Evolutionary conservation across 1,284 basidiomycete genomes (phyloP).

Genomic region (Puccinia coronata): DNA sequence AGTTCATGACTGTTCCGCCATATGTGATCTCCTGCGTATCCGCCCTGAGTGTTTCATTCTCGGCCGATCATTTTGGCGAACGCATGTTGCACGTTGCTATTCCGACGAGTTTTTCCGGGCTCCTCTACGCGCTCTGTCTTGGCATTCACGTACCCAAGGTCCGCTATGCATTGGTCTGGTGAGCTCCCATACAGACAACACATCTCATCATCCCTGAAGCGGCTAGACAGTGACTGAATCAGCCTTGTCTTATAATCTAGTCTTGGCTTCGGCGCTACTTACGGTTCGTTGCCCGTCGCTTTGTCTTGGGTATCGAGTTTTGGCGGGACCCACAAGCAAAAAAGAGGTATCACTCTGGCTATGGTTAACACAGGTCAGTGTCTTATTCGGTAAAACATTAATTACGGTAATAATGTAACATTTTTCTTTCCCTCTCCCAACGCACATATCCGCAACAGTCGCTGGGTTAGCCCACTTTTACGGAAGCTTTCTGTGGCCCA

Average conservation of each 20-base stretch:
- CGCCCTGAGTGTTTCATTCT: conserved; percentile 58
- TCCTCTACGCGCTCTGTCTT: conserved; percentile 27
- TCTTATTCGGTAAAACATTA: conserved; percentile 52
- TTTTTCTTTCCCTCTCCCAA: not conserved
- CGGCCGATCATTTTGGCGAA: conserved; percentile 33
- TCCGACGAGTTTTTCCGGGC: conserved; percentile 19
- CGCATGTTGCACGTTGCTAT: conserved; percentile 16
- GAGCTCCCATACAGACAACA: not conserved
- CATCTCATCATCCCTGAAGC: no score
- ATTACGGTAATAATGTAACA: not conserved
- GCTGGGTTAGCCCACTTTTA: conserved; percentile 61
- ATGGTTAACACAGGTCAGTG: conserved; percentile 57
- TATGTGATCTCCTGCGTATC: conserved; percentile 60
- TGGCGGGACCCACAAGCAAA: conserved; percentile 59
- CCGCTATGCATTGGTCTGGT: conserved; percentile 37
- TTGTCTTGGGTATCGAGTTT: conserved; percentile 61
- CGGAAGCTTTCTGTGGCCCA: conserved; percentile 62
- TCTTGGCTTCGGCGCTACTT: conserved; percentile 61
- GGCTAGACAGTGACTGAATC: not conserved
- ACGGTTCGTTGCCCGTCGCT: conserved; percentile 61
- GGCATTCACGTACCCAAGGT: conserved; percentile 3
- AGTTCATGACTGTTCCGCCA: conserved; percentile 63
- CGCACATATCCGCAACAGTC: conserved; percentile 46
- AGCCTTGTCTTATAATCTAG: not conserved
- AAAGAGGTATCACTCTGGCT: conserved; percentile 60